Evolutionary conservation across 148 eudicot genomes (phyloP), one percentile per base, ranked within the genome.

Genomic region (Rhododendron vialii): DNA sequence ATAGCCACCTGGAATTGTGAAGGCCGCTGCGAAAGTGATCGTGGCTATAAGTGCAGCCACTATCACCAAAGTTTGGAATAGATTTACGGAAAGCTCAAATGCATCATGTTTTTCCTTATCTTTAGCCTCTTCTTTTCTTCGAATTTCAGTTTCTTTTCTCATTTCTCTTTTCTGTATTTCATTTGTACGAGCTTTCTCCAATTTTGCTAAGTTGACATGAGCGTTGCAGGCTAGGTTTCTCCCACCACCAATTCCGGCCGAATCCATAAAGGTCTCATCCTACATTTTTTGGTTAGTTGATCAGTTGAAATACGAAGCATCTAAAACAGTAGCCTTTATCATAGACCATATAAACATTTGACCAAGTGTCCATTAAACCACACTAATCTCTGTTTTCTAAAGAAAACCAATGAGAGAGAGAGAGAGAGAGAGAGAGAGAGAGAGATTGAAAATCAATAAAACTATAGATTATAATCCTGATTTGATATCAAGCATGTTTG

Each of bases 71-170:
- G 65, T 20, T 59, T 59, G n/a, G 9, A 4, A 5, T 53, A 14
- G 1, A 0, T 3, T 14, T 48, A 2, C 13, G 51, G 1, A 41
- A 41, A 5, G 45, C 7, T 41, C 45, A 41, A 15, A 0, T 53
- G 5, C 18, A 0, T 51, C 57, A 0, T 18, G 0, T 0, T 0
- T 38, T 38, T 38, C 0, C 43, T 38, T 38, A 6, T 0, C 0
- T 38, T 38, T 0, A 38, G 41, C 41, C 5, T 20, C 17, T 35
- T 35, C 1, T 1, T 35, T 35, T 1, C 35, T 35, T 35, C 35
- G 35, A 30, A 30, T 35, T 35, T 35, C 2, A 35, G 35, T 1
- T 20, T 57, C 20, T 53, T 3, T 0, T 14, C 2, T 53, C 20
- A 17, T 18, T 18, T 3, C 1, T 57, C 63, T 57, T 5, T 57